phyloP scores from a whole-genome alignment of 192 early-diverging fungal species.

The Coemansia sp. region DNA sequence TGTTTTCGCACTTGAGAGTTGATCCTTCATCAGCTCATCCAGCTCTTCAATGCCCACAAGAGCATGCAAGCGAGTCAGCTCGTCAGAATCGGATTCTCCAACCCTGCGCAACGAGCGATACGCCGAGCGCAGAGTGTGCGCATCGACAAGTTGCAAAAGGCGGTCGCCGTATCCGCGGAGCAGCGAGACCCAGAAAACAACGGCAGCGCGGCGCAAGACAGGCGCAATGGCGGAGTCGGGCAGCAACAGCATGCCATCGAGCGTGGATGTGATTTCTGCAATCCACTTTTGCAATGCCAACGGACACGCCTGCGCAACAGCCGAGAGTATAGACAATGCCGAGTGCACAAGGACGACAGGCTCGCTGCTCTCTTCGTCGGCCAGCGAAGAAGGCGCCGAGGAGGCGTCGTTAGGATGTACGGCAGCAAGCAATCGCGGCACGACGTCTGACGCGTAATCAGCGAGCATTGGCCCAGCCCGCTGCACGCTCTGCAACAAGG shows the following conservation, averaged over 20 bases:
- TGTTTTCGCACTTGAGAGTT: neutral
- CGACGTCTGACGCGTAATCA: constrained; percentile 61
- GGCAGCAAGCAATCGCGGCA: constrained; percentile 32
- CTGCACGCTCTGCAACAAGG: constrained; percentile 83
- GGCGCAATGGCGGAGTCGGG: constrained; percentile 22
- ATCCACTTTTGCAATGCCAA: constrained; percentile 70
- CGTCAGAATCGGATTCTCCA: constrained; percentile 70
- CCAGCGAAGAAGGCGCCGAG: neutral
- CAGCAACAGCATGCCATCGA: constrained; percentile 69
- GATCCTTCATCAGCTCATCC: constrained; percentile 59
- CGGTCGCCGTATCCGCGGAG: constrained; percentile 69
- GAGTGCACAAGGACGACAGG: constrained; percentile 55
- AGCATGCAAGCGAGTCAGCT: constrained; percentile 72
- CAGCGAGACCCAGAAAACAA: constrained; percentile 68
- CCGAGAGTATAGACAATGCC: constrained; percentile 68
- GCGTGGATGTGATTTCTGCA: constrained; percentile 67
- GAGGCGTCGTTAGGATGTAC: constrained; percentile 17
- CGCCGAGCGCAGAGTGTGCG: constrained; percentile 60
- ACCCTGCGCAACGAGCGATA: constrained; percentile 65
- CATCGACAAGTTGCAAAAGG: constrained; percentile 61
- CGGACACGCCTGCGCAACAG: constrained; percentile 73
- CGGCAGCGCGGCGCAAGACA: constrained; percentile 73
- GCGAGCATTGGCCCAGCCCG: constrained; percentile 79
- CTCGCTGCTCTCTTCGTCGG: constrained; percentile 16
- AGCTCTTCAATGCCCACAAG: constrained; percentile 72